Evolutionary conservation across 768 basidiomycete genomes (phyloP).

Genomic region (Suillus americanus): DNA sequence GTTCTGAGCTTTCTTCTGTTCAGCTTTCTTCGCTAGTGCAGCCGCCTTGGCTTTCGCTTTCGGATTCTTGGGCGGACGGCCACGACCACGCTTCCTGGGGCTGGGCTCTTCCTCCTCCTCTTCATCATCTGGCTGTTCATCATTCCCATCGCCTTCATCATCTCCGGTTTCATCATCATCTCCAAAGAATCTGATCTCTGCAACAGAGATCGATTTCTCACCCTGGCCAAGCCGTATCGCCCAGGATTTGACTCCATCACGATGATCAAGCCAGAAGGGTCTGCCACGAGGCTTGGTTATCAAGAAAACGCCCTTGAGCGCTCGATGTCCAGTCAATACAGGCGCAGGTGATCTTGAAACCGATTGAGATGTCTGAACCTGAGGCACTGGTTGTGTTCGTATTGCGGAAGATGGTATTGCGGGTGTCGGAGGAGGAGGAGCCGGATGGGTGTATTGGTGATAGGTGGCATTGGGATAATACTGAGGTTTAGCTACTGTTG

Average conservation of each 20-base stretch:
- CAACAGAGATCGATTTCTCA: constrained; percentile 57
- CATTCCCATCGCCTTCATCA: constrained; percentile 47
- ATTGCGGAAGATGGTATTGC: constrained; percentile 12
- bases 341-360: constrained; percentile 33
- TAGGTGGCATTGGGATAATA: constrained; percentile 58
- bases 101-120: constrained; percentile 35
- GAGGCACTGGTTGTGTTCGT: constrained; percentile 2
- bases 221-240: constrained; percentile 56
- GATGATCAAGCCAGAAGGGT: constrained; percentile 55
- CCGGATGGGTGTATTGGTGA: constrained; percentile 30
- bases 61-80: constrained; percentile 31
- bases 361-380: constrained; percentile 26
- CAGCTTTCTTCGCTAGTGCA: constrained; percentile 33
- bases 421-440: constrained; percentile 19
- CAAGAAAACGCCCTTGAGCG: constrained; percentile 53
- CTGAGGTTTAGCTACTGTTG: constrained; percentile 22
- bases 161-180: constrained; percentile 62
- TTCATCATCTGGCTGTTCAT: constrained; percentile 47
- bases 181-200: constrained; percentile 51
- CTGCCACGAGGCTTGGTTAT: constrained; percentile 61
- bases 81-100: constrained; percentile 43
- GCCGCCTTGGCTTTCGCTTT: constrained; percentile 34
- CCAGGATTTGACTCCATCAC: constrained; percentile 76
- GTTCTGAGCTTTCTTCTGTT: constrained; percentile 47
- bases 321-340: constrained; percentile 37